Percentiles rank a stretch among this genome's conserved stretches.
These are phyloP conservation scores for Eucalyptus camaldulensis DNA, from an alignment of 345 rosid genomes.

Conservation along the genomic window DNA sequence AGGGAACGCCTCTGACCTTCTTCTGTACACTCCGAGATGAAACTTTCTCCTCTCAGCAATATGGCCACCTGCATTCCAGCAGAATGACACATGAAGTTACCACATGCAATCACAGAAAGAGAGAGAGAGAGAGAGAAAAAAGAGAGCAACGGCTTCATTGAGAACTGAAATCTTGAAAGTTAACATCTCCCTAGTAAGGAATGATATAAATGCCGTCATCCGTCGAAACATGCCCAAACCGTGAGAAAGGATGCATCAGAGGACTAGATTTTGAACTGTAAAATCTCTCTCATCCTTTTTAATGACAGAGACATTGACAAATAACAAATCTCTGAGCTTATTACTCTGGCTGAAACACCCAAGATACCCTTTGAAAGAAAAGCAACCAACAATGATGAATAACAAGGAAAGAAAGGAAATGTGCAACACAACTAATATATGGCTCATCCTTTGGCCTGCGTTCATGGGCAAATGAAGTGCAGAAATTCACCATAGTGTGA, in stretches of 20 bases:
- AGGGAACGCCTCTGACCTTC: slow-evolving; percentile 8
- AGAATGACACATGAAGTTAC: background rate
- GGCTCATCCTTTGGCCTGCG: background rate
- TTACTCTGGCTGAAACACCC: background rate
- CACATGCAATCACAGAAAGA: background rate
- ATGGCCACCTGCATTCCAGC: slow-evolving; percentile 46
- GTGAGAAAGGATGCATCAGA: background rate
- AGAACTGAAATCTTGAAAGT: background rate
- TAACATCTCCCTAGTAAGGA: background rate
- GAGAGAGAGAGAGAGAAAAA: background rate
- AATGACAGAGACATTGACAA: background rate
- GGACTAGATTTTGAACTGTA: background rate
- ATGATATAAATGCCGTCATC: background rate
- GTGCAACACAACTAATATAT: background rate
- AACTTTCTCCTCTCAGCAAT: slow-evolving; percentile 51
- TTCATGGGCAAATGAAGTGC: background rate
- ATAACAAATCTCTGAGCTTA: background rate
- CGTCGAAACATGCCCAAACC: background rate
- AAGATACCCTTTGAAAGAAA: background rate
- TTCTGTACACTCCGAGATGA: slow-evolving; percentile 5
- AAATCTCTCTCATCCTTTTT: background rate
- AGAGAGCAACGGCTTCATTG: background rate
- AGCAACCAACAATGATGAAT: background rate
- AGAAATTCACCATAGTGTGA: background rate
- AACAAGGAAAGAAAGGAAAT: background rate